Base-by-base conservation (phyloP, 805 yeast species). In the Suhomyces vadensis region DNA sequence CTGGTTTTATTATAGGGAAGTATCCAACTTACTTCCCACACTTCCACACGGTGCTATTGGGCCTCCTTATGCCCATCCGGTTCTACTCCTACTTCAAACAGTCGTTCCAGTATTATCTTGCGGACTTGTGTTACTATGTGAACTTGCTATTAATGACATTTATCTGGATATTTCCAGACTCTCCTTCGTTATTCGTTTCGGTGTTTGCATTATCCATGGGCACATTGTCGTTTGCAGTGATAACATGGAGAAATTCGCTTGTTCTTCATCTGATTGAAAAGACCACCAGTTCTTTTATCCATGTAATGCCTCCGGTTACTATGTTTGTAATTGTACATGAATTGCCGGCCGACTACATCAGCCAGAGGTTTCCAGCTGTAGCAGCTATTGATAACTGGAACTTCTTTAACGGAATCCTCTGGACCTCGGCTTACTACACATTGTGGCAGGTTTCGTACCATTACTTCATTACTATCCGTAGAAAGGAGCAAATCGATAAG, bases 211-310 rank as follows among this genome's bases (percentile, higher is more conserved):
- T 92, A 48, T 77, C 94, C 1, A 82, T 85, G 68, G 99, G 98
- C 1, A 88, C 97, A 0, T 67, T 92, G 44, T 79, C 96, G 5
- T 91, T 88, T 77, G 97, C 97, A 0, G 96, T 92, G 17, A 82
- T 92, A 35, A 87, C 97, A 0, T 92, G 98, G 99, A 75, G 96
- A 54, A 92, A 92, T 62, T 90, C 97, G 5, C 72, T 92, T 43
- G 98, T 92, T 6, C 72, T 92, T 38, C 99, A 92, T 60, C 83
- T 92, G 9, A 78, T 92, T 48, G 99, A 92, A 52, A 92, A 92
- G 63, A 88, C 91, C 11, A 94, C 98, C 1, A 82, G 92, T 16
- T 83, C 95, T 2, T 86, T 89, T 56, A 92, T 92, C 50, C 99
- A 92, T 60, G 74, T 94, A 10, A 77, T 88, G 67, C 99, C 99